Percentiles rank a stretch among this genome's conserved stretches.
phyloP scores from a whole-genome alignment of 2,329 filamentous ascomycete species.

The Coniochaeta ligniaria region DNA sequence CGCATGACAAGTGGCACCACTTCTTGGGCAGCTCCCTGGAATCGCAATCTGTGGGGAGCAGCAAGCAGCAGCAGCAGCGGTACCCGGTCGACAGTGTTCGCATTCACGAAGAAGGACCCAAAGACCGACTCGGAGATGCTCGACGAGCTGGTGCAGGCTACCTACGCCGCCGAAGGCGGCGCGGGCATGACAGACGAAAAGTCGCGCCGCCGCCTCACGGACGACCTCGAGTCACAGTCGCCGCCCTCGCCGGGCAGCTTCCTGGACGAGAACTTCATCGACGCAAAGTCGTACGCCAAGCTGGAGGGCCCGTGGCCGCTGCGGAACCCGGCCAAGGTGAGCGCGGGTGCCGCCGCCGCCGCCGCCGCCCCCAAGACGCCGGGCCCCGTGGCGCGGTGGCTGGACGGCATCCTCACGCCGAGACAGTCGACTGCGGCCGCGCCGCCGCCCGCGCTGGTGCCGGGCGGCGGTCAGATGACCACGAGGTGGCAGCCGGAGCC shows the following conservation, averaged over 20 bases:
- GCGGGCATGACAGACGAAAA: not conserved
- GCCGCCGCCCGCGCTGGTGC: not conserved
- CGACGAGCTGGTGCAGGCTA: not conserved
- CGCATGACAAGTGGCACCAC: not conserved
- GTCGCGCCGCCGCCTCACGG: not conserved
- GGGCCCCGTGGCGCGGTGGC: not conserved
- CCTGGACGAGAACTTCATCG: not conserved
- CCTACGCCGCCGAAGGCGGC: not conserved
- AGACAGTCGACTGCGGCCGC: not conserved
- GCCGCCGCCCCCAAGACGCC: not conserved
- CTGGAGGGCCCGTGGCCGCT: not conserved
- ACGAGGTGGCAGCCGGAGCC: not conserved
- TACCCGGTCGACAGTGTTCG: not conserved
- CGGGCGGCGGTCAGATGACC: not conserved
- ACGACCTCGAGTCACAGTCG: not conserved
- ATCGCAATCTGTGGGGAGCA: not conserved
- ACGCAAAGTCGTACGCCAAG: constrained; percentile 1
- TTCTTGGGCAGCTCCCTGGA: not conserved
- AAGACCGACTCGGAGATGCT: not conserved
- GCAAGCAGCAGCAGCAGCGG: not conserved
- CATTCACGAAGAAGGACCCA: not conserved
- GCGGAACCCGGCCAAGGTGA: not conserved
- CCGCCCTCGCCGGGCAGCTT: not conserved
- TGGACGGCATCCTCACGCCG: not conserved
- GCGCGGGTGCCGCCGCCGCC: too few species aligned